Evolutionary conservation across 768 basidiomycete genomes (phyloP), one percentile per base, ranked within the genome.

Genomic region (Panaeolus papilionaceus): DNA sequence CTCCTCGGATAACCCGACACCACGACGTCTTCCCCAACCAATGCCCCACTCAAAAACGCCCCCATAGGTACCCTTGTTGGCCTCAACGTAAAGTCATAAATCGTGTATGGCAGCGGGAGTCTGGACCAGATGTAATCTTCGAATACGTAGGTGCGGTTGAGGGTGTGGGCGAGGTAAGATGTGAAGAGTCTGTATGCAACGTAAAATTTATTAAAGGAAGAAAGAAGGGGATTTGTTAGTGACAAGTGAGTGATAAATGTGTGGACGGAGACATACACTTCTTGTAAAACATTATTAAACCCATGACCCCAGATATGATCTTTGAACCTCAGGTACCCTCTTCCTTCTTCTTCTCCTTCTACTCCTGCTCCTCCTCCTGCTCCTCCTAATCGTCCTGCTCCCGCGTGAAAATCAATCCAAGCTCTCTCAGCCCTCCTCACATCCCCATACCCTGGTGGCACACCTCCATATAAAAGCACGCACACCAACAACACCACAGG

Each of bases 41-140:
- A 79, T 4, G 88, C 86, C 0, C 89, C 88, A 0, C 83, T 79
- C 20, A 90, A 78, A 68, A 89, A 86, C 0, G 89, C 86, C 58
- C 88, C 87, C 45, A 90, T 72, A 0, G 89, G 89, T 58, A 89
- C 80, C 4, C 80, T 79, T 0, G 83, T 78, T 4, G 86, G 83
- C 23, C 88, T 82, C 64, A 89, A 78, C 0, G 84, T 79, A 65
- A 86, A 82, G 68, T 85, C 86, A 68, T 88, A 87, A 0, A 88
- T 63, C 2, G 86, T 85, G 74, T 86, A 89, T 3, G 84, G 84
- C 38, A 87, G 74, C 2, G 87, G 84, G 0, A 79, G 69, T 61
- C 83, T 85, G 0, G 88, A 88, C 88, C 88, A 89, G 40, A 80
- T 81, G 66, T 88, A 89, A 71, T 89, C 87, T 67, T 88, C 86